Evolutionary conservation across 1,139 yeast species (phyloP).

Genomic region (Yamadazyma membranifaciens): DNA sequence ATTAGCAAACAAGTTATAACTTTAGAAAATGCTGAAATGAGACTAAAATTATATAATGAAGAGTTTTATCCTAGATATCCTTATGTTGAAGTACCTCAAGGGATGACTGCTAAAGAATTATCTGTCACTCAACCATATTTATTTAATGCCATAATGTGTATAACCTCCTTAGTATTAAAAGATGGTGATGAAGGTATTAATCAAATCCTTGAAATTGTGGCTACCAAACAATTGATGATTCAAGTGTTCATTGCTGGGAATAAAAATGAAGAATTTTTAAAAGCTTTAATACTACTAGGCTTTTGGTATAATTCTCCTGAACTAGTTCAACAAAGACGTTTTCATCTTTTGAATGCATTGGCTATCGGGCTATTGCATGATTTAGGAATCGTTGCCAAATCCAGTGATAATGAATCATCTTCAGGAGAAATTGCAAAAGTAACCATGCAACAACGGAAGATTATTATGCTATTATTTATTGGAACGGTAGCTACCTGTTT

Average conservation of each 20-base stretch:
- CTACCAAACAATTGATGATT: conserved; percentile 54
- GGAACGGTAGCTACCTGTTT: conserved; percentile 53
- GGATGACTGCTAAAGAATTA: conserved; percentile 45
- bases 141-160: conserved; percentile 64
- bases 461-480: conserved; percentile 49
- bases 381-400: conserved; percentile 62
- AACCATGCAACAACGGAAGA: conserved; percentile 38
- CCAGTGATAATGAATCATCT: conserved; percentile 6
- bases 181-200: conserved; percentile 31
- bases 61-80: conserved; percentile 47
- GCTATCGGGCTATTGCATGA: conserved; percentile 75
- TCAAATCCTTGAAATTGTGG: conserved; percentile 52
- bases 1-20: conserved; percentile 48
- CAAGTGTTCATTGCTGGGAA: conserved; percentile 72
- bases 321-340: conserved; percentile 72
- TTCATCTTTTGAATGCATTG: conserved; percentile 64
- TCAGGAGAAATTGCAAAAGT: conserved; percentile 10
- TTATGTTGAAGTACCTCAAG: conserved; percentile 49
- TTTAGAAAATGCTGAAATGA: conserved; percentile 45
- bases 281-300: conserved; percentile 58
- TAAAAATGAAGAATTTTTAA: conserved; percentile 67
- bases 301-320: conserved; percentile 87
- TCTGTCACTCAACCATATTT: conserved; percentile 56
- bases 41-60: conserved; percentile 43
- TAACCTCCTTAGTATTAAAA: conserved; percentile 47